Base-by-base conservation (phyloP, 345 rosid species). In the Brassica juncea region DNA sequence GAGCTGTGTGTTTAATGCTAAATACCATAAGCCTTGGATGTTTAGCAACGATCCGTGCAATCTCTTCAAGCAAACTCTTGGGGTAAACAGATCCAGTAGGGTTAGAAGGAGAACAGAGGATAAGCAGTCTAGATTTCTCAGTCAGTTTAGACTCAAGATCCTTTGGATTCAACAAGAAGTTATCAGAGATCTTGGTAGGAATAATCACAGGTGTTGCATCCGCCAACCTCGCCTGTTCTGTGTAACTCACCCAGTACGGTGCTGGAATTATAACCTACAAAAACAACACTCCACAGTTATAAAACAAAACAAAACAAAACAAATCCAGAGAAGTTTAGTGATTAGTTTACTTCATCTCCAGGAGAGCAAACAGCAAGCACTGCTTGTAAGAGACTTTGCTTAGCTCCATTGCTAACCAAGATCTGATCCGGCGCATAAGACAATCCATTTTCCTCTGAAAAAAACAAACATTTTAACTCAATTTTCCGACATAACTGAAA, bases 81-180 rank as follows among this genome's bases (percentile, higher is more conserved):
- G 98, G 91, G 84, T 91, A 95, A 75, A 95, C 98, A n/a, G 98
- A 91, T 68, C 99, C 98, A 39, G 99, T 95, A 65, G 99, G 99
- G 78, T 96, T 93, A 4, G 98, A 93, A 62, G 98, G 99, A 75
- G 98, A 93, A 74, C 98, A 96, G 49, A 96, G 91, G 76, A 96
- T 86, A 59, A 96, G 68, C 81, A 96, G 78, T 76, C 99, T 96
- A 35, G 99, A 93, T 82, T 89, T 96, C 61, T 85, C 98, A 16
- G 85, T 93, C 66, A 96, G 68, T 44, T 82, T 86, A 39, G 92
- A 86, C 86, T 90, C 91, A 5, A 96, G 94, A 75, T 82, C 80
- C 82, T 88, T 86, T 75, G 99, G 97, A 84, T 96, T 86, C 92
- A 96, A 79, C 21, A 96, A 85, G 82, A 96, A 96, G 42, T 96